These are phyloP conservation scores for Globisporangium abappressorium DNA, from an alignment of 352 stramenopile species.

Conservation along the genomic window DNA sequence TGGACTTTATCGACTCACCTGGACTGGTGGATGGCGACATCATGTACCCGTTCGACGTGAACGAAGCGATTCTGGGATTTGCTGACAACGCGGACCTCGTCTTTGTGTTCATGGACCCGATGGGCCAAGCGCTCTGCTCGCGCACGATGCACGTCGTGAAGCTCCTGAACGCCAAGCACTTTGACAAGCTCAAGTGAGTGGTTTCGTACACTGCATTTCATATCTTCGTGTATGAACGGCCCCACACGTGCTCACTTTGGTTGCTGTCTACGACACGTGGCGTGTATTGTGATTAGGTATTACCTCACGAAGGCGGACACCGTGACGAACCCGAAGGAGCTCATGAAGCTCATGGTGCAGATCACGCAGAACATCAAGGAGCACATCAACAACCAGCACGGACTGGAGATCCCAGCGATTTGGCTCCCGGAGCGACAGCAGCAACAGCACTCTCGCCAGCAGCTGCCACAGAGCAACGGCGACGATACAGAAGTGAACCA, in stretches of 20 bases:
- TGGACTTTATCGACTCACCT: slow-evolving; percentile 75
- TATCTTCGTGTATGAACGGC: neutral
- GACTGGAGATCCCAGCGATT: slow-evolving; percentile 58
- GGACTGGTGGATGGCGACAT: slow-evolving; percentile 68
- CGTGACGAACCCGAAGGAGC: slow-evolving; percentile 51
- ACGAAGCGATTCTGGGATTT: slow-evolving; percentile 53
- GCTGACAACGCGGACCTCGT: slow-evolving; percentile 56
- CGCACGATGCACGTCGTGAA: slow-evolving; percentile 75
- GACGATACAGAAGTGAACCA: slow-evolving; percentile 37
- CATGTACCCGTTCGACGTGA: slow-evolving; percentile 67
- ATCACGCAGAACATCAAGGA: slow-evolving; percentile 69
- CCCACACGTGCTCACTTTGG: neutral
- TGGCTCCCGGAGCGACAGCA: slow-evolving; percentile 29
- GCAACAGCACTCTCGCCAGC: slow-evolving; percentile 3
- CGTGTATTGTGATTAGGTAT: slow-evolving; percentile 20
- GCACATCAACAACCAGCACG: slow-evolving; percentile 67
- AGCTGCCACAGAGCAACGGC: slow-evolving; percentile 17
- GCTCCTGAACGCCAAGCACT: slow-evolving; percentile 43
- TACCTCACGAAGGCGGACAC: slow-evolving; percentile 70
- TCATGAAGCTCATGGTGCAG: slow-evolving; percentile 69
- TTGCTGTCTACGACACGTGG: neutral
- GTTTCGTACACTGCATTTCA: neutral
- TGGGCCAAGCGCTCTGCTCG: slow-evolving; percentile 60
- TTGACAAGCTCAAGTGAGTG: slow-evolving; percentile 44
- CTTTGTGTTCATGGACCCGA: slow-evolving; percentile 68